Evolutionary conservation across 306 rosid species (phyloP).

Genomic region (Trichosanthes truncata): DNA sequence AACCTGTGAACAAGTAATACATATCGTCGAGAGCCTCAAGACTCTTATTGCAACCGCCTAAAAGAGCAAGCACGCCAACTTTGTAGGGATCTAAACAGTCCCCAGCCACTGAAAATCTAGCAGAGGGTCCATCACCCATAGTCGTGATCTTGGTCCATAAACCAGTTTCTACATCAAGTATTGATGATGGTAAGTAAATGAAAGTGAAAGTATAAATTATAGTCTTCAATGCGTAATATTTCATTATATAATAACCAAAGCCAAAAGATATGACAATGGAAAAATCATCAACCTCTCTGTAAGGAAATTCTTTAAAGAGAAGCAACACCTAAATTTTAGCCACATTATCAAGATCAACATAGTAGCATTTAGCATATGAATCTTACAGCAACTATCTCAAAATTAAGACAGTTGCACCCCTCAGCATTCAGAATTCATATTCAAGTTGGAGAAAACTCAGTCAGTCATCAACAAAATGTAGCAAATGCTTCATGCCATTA

Average conservation of each 20-base stretch:
- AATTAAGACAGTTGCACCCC: background rate
- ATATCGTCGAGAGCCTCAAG: conserved; percentile 94
- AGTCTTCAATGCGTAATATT: background rate
- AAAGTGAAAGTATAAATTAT: conserved; percentile 1
- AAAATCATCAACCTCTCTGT: background rate
- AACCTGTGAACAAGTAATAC: conserved; percentile 90
- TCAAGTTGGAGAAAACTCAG: background rate
- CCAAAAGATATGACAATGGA: background rate
- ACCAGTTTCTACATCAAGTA: conserved; percentile 60
- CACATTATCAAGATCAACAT: background rate
- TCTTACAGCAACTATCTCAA: background rate
- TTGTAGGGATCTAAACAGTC: conserved; percentile 77
- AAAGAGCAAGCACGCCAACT: conserved; percentile 75
- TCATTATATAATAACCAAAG: background rate
- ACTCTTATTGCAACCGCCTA: conserved; percentile 93
- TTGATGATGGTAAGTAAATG: conserved; percentile 13
- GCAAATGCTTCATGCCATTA: background rate
- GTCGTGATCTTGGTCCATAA: conserved; percentile 66
- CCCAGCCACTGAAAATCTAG: conserved; percentile 95
- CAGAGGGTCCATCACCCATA: conserved; percentile 62
- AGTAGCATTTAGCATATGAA: background rate
- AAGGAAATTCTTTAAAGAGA: background rate
- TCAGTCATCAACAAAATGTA: background rate
- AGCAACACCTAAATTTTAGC: background rate
- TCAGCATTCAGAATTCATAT: background rate